Evolutionary conservation across 1,284 basidiomycete genomes (phyloP).

Genomic region (Stygiomarasmius scandens): DNA sequence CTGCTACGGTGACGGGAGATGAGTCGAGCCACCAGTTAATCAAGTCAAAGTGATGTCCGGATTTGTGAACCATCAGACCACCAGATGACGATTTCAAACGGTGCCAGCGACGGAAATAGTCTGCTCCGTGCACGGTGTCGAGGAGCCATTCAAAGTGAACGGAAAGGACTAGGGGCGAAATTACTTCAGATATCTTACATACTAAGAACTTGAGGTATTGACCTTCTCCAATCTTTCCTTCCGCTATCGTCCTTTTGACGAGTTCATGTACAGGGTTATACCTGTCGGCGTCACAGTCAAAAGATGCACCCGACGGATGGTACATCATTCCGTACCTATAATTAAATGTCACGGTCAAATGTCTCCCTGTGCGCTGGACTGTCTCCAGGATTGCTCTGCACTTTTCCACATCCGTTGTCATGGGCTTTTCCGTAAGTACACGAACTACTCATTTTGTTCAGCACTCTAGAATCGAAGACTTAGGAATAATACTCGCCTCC

Average conservation of each 20-base stretch:
- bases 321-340: conserved; percentile 34
- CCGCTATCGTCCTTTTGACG: conserved; percentile 49
- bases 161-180: conserved; percentile 41
- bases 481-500: conserved; percentile 31
- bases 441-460: conserved; percentile 28
- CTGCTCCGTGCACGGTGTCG: conserved; percentile 54
- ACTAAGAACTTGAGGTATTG: no score
- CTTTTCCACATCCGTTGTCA: conserved; percentile 56
- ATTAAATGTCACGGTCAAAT: conserved; percentile 49
- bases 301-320: not conserved
- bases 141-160: conserved; percentile 62
- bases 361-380: conserved; percentile 43
- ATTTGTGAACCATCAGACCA: conserved; percentile 57
- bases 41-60: conserved; percentile 54
- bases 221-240: conserved; percentile 53
- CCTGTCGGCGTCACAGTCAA: conserved; percentile 24
- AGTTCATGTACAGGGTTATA: conserved; percentile 61
- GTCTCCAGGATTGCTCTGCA: conserved; percentile 49
- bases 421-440: conserved; percentile 58
- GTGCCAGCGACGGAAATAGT: conserved; percentile 59
- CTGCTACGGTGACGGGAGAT: conserved; percentile 51
- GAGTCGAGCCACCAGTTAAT: conserved; percentile 62
- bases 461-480: not conserved
- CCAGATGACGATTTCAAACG: conserved; percentile 53
- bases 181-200: no score